These are phyloP conservation scores for Kappamyces sp. DNA, from an alignment of 192 early-diverging fungal genomes.

Conservation along the genomic window DNA sequence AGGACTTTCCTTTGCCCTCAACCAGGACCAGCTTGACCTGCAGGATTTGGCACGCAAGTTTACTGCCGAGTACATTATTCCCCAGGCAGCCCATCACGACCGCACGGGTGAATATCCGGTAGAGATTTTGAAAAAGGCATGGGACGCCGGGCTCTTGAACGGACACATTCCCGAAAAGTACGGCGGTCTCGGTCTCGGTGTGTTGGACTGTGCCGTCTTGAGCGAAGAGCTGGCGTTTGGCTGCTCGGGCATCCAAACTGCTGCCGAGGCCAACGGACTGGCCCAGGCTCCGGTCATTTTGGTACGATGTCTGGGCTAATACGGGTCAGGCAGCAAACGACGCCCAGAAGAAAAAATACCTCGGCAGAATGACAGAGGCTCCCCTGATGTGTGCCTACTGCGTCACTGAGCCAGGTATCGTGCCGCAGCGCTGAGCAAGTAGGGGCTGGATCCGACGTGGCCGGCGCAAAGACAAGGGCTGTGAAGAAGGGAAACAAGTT, in stretches of 20 bases:
- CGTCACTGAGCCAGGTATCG: slow-evolving; percentile 44
- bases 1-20: slow-evolving; percentile 60
- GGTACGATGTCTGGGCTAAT: slow-evolving; percentile 58
- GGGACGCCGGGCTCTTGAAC: slow-evolving; percentile 92
- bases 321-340: slow-evolving; percentile 83
- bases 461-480: slow-evolving; percentile 63
- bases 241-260: slow-evolving; percentile 93
- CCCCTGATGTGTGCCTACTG: slow-evolving; percentile 94
- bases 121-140: slow-evolving; percentile 63
- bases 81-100: slow-evolving; percentile 87
- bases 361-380: slow-evolving; percentile 93
- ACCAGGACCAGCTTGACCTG: slow-evolving; percentile 75
- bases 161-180: slow-evolving; percentile 78
- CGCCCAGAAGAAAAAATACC: slow-evolving; percentile 91
- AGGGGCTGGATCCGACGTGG: slow-evolving; percentile 63
- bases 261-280: slow-evolving; percentile 92
- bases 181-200: slow-evolving; percentile 83
- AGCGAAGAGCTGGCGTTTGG: slow-evolving; percentile 91
- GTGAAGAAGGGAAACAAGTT: slow-evolving; percentile 84
- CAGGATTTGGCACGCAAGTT: slow-evolving; percentile 90
- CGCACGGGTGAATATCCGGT: slow-evolving; percentile 86
- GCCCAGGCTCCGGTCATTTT: slow-evolving; percentile 32
- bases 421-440: no score
- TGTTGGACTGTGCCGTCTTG: slow-evolving; percentile 78
- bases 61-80: slow-evolving; percentile 80